Evolutionary conservation across 345 rosid species (phyloP).

Genomic region (Boechera divaricarpa): DNA sequence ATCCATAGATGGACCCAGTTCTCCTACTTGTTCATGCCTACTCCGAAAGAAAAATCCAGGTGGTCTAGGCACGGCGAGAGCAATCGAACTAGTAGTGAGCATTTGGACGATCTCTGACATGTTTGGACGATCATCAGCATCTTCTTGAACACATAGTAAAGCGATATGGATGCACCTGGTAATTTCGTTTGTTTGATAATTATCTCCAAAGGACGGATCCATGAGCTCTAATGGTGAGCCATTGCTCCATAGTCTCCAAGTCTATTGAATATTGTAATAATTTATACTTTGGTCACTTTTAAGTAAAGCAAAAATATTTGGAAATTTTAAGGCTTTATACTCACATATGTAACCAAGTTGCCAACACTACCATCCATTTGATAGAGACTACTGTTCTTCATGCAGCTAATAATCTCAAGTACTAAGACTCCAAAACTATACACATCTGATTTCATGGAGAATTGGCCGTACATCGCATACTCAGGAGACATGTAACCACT

Average conservation of each 20-base stretch:
- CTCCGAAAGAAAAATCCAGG: too few species aligned
- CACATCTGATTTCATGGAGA: slow-evolving; percentile 46
- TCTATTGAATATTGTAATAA: slow-evolving; percentile 37
- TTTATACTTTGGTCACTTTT: not conserved
- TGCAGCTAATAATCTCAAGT: slow-evolving; percentile 45
- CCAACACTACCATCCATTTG: slow-evolving; percentile 18
- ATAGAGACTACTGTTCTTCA: slow-evolving; percentile 26
- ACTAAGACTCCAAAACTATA: slow-evolving; percentile 44
- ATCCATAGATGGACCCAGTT: too few species aligned
- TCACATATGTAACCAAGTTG: slow-evolving; percentile 43
- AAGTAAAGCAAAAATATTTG: not conserved
- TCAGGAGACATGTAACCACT: slow-evolving; percentile 55
- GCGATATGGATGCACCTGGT: slow-evolving; percentile 42
- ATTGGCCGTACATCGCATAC: too few species aligned
- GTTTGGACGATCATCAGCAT: slow-evolving; percentile 53
- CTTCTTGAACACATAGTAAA: slow-evolving; percentile 60
- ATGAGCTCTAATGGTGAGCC: slow-evolving; percentile 49
- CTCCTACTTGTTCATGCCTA: too few species aligned
- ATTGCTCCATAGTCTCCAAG: slow-evolving; percentile 58
- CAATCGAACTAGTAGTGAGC: slow-evolving; percentile 20
- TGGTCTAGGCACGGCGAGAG: not conserved
- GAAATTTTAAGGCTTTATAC: not conserved
- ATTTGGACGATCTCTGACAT: slow-evolving; percentile 51
- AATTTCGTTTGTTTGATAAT: slow-evolving; percentile 44
- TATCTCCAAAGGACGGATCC: slow-evolving; percentile 44